phyloP scores from a whole-genome alignment of 768 basidiomycete species.

The Tricholoma hemisulphureum region DNA sequence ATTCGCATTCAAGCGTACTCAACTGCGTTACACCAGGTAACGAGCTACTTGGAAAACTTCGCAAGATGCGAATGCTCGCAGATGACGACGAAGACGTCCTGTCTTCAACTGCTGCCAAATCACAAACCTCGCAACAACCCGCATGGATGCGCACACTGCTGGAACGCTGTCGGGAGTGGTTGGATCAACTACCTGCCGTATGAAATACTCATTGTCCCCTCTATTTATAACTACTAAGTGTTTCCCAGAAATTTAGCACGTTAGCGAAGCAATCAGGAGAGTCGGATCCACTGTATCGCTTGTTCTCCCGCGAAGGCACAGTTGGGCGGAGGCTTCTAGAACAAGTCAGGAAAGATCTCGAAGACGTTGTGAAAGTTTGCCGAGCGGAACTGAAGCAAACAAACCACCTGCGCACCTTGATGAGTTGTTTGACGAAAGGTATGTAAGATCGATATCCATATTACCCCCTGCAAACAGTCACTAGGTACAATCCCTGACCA shows the following conservation, averaged over 20 bases:
- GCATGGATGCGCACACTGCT: slow-evolving; percentile 92
- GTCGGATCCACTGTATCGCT: slow-evolving; percentile 82
- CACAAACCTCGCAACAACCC: slow-evolving; percentile 70
- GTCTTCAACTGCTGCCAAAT: slow-evolving; percentile 53
- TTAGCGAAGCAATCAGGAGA: slow-evolving; percentile 65
- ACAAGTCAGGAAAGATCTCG: slow-evolving; percentile 78
- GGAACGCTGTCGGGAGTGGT: slow-evolving; percentile 84
- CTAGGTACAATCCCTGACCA: slow-evolving; percentile 83
- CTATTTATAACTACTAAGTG: slow-evolving; percentile 10
- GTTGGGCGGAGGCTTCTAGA: slow-evolving; percentile 79
- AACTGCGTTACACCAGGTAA: slow-evolving; percentile 51
- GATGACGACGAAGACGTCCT: slow-evolving; percentile 80
- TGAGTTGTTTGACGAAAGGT: slow-evolving; percentile 92
- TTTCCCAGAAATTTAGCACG: slow-evolving; percentile 56
- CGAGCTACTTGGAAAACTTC: slow-evolving; percentile 77
- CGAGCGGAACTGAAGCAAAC: slow-evolving; percentile 90
- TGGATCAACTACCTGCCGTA: slow-evolving; percentile 72
- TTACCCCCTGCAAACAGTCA: background rate
- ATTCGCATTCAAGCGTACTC: slow-evolving; percentile 4
- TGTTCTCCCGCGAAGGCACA: slow-evolving; percentile 84
- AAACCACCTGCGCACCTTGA: slow-evolving; percentile 88
- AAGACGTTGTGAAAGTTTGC: slow-evolving; percentile 80
- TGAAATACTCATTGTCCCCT: slow-evolving; percentile 21
- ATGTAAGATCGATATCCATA: slow-evolving; percentile 9
- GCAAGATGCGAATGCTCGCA: slow-evolving; percentile 87